Percentiles rank a stretch among this genome's conserved stretches.
phyloP scores from a whole-genome alignment of 139 green algal species.

The Desmodesmus armatus region DNA sequence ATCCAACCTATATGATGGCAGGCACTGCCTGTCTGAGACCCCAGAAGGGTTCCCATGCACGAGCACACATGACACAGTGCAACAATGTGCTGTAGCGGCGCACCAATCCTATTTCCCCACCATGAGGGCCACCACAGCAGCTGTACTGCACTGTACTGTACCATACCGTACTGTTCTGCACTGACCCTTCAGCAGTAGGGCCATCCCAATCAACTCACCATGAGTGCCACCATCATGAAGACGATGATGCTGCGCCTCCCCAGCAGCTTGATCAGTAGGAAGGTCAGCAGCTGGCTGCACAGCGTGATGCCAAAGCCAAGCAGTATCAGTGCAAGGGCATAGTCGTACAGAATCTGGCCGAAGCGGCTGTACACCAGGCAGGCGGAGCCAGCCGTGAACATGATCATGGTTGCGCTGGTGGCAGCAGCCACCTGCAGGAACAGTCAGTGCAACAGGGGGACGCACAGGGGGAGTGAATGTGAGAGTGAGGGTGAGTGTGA shows the following conservation, averaged over 20 bases:
- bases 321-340: constrained; percentile 1
- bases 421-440: constrained; percentile 53
- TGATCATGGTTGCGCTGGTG: constrained; percentile 69
- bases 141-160: too few relatives aligned
- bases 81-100: too few relatives aligned
- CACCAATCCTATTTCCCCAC: too few relatives aligned
- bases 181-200: too few relatives aligned
- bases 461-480: neutral
- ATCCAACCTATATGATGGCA: too few relatives aligned
- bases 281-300: constrained; percentile 43
- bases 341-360: constrained; percentile 38
- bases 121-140: too few relatives aligned
- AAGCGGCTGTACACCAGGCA: constrained; percentile 50
- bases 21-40: too few relatives aligned
- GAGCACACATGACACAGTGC: too few relatives aligned
- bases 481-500: too few relatives aligned
- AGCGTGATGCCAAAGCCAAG: constrained; percentile 42
- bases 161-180: too few relatives aligned
- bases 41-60: too few relatives aligned
- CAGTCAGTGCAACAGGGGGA: neutral
- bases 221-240: constrained; percentile 37
- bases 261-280: constrained; percentile 22
- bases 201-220: too few relatives aligned
- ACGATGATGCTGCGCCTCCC: constrained; percentile 41
- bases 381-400: constrained; percentile 53